Percentiles rank a stretch among this genome's conserved stretches.
Conservation (phyloP, 192 early-diverging fungal species). For the Backusella mclennaniae region DNA sequence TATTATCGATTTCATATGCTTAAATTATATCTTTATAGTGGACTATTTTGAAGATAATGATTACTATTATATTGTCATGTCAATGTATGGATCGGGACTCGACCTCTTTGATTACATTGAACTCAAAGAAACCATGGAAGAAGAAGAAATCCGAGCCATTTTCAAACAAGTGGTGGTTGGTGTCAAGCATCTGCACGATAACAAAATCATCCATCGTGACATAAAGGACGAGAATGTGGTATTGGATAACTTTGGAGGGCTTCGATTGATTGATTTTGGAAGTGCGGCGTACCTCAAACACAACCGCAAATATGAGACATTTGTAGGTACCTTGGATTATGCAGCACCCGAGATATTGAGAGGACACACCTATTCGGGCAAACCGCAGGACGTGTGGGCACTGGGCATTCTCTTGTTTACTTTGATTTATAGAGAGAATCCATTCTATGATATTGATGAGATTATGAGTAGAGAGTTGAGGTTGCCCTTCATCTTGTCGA, state of each 20-base stretch:
- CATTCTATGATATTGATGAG: slow-evolving; percentile 68
- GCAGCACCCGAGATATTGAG: slow-evolving; percentile 71
- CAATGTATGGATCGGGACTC: slow-evolving; percentile 51
- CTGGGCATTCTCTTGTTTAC: slow-evolving; percentile 78
- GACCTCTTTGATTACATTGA: slow-evolving; percentile 75
- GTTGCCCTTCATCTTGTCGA: slow-evolving; percentile 7
- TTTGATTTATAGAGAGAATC: slow-evolving; percentile 68
- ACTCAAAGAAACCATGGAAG: slow-evolving; percentile 50
- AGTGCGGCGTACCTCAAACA: slow-evolving; percentile 58
- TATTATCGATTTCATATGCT: not conserved
- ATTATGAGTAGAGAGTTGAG: slow-evolving; percentile 54
- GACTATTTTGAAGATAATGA: slow-evolving; percentile 78
- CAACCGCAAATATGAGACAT: slow-evolving; percentile 58
- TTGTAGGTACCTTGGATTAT: slow-evolving; percentile 76
- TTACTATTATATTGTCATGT: slow-evolving; percentile 72
- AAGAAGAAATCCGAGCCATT: slow-evolving; percentile 52
- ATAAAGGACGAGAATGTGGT: slow-evolving; percentile 92
- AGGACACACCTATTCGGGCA: slow-evolving; percentile 66
- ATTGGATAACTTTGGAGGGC: slow-evolving; percentile 51
- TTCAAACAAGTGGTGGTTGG: slow-evolving; percentile 58
- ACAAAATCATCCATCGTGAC: slow-evolving; percentile 76
- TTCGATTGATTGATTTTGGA: slow-evolving; percentile 86
- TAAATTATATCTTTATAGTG: slow-evolving; percentile 14
- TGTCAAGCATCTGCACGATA: slow-evolving; percentile 58
- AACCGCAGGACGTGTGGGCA: slow-evolving; percentile 86